Evolutionary conservation across 163 green algal species (phyloP).

Genomic region (Prototheca stagnorum): DNA sequence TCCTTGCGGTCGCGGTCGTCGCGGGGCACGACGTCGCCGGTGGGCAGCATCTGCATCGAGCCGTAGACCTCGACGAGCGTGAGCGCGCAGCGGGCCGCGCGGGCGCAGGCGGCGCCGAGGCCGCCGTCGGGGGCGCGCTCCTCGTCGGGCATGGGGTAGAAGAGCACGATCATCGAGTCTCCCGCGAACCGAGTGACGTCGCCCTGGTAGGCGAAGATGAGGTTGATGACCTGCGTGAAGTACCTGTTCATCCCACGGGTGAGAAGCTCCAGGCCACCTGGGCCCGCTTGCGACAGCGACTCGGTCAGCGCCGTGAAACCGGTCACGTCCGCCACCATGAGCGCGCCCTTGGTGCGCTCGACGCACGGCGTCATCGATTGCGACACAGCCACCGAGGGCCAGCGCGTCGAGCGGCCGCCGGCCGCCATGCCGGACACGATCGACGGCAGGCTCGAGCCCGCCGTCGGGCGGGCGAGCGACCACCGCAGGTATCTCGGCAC

Average conservation of each 20-base stretch:
- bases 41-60: conserved; percentile 57
- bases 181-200: conserved; percentile 79
- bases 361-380: background rate
- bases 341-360: conserved; percentile 16
- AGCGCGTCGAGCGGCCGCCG: background rate
- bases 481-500: conserved; percentile 37
- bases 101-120: conserved; percentile 25
- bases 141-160: conserved; percentile 32
- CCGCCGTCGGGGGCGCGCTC: conserved; percentile 23
- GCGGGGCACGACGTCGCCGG: conserved; percentile 41
- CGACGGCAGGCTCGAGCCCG: background rate
- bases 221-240: conserved; percentile 59
- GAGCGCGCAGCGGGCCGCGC: conserved; percentile 34
- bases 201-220: conserved; percentile 48
- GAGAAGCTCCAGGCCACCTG: conserved; percentile 58
- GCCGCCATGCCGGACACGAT: background rate
- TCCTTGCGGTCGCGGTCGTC: too few species aligned
- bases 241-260: conserved; percentile 76
- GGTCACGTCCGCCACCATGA: conserved; percentile 71
- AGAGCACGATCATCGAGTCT: conserved; percentile 67
- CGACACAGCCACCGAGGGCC: background rate
- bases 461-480: background rate
- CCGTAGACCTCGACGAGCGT: conserved; percentile 17
- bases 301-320: conserved; percentile 76
- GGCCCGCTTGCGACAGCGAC: conserved; percentile 37